Evolutionary conservation across 2,329 filamentous ascomycete species (phyloP).

Genomic region (Colletotrichum chrysophilum): DNA sequence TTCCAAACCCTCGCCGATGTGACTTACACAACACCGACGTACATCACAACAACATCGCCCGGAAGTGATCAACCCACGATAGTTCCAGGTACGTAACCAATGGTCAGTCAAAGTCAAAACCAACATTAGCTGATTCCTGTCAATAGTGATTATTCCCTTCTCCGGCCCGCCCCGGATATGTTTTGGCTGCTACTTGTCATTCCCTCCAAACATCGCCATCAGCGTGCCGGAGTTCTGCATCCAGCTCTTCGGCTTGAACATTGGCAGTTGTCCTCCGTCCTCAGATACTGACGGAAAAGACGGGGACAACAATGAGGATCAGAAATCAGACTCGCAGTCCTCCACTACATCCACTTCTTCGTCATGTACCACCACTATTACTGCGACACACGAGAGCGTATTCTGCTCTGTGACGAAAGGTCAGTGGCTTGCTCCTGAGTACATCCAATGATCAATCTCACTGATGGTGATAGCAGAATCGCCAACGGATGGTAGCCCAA

Average conservation of each 20-base stretch:
- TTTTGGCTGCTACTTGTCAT: not conserved
- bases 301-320: accelerated
- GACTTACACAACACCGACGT: not conserved
- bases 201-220: not conserved
- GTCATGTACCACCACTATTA: not conserved
- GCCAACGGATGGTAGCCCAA: not conserved
- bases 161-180: not conserved
- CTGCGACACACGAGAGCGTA: not conserved
- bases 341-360: not conserved
- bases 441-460: not conserved
- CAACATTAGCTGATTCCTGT: accelerated
- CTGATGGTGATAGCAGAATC: not conserved
- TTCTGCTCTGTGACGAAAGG: not conserved
- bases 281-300: not conserved
- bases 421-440: not conserved
- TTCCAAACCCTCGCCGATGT: not conserved
- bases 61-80: not conserved
- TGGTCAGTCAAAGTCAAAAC: not conserved
- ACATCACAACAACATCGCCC: not conserved
- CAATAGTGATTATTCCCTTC: not conserved
- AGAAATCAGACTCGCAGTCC: not conserved
- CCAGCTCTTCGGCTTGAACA: not conserved
- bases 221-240: not conserved
- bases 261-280: not conserved
- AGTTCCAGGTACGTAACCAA: not conserved